Base-by-base conservation (phyloP, 2,329 filamentous ascomycete genomes). In the Cladosporium sp. region DNA sequence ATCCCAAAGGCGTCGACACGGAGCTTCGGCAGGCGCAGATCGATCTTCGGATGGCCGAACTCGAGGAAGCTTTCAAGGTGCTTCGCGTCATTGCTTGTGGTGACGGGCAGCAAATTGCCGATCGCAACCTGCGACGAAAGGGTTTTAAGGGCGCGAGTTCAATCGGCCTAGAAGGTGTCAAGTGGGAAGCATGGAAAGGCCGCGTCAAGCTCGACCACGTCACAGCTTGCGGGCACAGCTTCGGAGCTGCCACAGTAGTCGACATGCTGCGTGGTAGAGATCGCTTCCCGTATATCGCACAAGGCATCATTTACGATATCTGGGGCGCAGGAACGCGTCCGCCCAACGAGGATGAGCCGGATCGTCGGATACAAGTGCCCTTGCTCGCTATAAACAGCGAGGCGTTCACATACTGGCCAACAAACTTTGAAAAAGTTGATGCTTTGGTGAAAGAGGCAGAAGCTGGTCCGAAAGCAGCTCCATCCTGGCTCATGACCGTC, bases 361-460 rank as follows among this genome's bases (percentile, higher is more conserved):
- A 75, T 3, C 74, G 80, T 57, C 74, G 76, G 15, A 78, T 81
- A 44, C 73, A 74, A 36, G 76, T 79, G 12, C 85, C 85, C 4
- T 66, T 88, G 7, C 75, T 89, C 5, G 82, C 81, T 3, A 83
- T 89, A 66, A 86, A 86, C 49, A 83, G 80, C 5, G 86, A 89
- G 69, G 85, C 84, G 0, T 88, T 88, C 72, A 87, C 87, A 77
- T 85, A 88, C 70, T 88, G 85, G 85, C 78, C 81, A 20, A 75
- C 78, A 2, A 89, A 88, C 60, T 86, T 86, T 65, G 73, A 82
- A 39, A 77, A 80, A 35, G 77, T 87, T 9, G 76, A 80, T 60
- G 73, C 75, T 0, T 73, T 88, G 15, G 82, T 83, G 67, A 72
- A 78, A 22, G 84, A 88, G 70, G 80, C 77, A 78, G 79, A 24